Evolutionary conservation across 495 filamentous ascomycete species (phyloP).

Genomic region (Xylaria telfairii): DNA sequence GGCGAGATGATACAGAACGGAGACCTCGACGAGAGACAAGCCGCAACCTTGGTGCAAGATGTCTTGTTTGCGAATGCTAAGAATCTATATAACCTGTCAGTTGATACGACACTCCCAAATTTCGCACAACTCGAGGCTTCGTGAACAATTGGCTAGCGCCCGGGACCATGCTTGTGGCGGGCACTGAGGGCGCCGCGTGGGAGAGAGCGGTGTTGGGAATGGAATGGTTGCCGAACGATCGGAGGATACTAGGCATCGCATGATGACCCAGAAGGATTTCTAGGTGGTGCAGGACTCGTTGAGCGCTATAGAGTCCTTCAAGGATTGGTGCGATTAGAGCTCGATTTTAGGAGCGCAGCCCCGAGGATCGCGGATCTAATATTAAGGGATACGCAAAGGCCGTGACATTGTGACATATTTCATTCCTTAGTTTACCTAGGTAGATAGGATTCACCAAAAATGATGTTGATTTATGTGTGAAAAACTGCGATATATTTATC

Average conservation of each 20-base stretch:
- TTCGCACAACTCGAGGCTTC: neutral
- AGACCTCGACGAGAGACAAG: conserved; percentile 57
- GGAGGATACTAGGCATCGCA: neutral
- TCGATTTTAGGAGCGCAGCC: no score
- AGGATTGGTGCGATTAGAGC: no score
- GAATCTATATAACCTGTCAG: conserved; percentile 55
- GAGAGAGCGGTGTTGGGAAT: neutral
- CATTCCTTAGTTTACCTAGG: neutral
- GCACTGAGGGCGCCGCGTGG: neutral
- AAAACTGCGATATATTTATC: neutral
- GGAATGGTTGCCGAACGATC: neutral
- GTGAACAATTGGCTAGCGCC: neutral
- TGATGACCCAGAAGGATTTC: neutral
- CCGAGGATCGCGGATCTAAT: neutral
- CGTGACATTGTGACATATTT: neutral
- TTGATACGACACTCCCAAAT: neutral
- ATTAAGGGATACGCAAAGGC: neutral
- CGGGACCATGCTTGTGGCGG: neutral
- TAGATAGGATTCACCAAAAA: neutral
- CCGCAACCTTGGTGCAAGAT: conserved; percentile 61
- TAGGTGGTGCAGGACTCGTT: neutral
- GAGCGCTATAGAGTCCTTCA: no score
- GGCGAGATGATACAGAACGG: conserved; percentile 51
- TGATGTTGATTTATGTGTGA: neutral
- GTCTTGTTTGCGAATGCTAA: conserved; percentile 77